Base-by-base conservation (phyloP, 1,284 basidiomycete species). In the Psilocybe mexicana region DNA sequence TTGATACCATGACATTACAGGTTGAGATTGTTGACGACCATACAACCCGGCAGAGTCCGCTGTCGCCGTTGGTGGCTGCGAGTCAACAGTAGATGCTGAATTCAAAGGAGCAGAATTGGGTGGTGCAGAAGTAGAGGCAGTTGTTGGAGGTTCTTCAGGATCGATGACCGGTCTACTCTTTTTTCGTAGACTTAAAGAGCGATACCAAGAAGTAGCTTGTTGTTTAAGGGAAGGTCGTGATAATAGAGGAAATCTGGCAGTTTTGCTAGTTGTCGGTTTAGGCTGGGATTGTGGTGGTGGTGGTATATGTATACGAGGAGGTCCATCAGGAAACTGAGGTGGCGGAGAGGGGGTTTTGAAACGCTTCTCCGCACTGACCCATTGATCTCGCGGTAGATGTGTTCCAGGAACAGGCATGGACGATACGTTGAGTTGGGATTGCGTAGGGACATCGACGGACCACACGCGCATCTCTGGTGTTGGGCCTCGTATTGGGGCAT, bases 331-430 rank as follows among this genome's bases (percentile, higher is more conserved):
- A 28, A 47, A 44, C 42, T 24, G 47, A 44, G 58, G 52, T 44
- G 58, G 54, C 10, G 47, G 40, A 58, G 64, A 35, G 67, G 61
- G 4, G 25, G 71, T 62, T 51, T 69, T 64, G 18, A 61, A 61
- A 57, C 70, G 66, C 54, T 72, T 62, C 33, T 63, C 53, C 7
- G 74, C 73, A 43, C 72, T 74, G 8, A 76, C 72, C 74, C 73
- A 75, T 48, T 64, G 63, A 25, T 66, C 61, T 35, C 62, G 63
- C 5, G 70, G 64, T 42, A 65, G 57, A 28, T 54, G 43, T 14
- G 51, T 40, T 43, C 64, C 50, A 12, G 60, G 49, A 58, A 63
- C 40, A 59, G 55, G 42, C 63, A 40, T 40, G 38, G 38, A 18
- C 18, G 18, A 40, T 40, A 40, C 38, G 26, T 65, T 61, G 6